Base-by-base conservation (phyloP, 176 grass and related monocot genomes). In the Oryza rufipogon region DNA sequence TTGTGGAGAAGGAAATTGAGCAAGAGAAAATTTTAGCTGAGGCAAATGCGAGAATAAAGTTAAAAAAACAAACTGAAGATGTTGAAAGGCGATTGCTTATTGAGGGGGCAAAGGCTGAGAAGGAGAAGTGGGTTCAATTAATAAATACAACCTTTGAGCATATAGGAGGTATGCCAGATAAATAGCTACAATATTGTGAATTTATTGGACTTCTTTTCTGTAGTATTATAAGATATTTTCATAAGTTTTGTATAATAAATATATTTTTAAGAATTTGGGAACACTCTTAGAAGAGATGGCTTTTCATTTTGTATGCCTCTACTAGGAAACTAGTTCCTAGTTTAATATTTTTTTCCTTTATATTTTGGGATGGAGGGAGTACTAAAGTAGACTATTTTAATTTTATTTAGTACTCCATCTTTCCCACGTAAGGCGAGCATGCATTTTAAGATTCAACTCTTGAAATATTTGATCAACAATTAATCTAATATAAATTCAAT, bases 91-190 rank as follows among this genome's bases (percentile, higher is more conserved):
- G 96, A 34, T 65, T 89, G 75, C 64, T 95, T 77, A 3, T 92
- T 11, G 88, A 95, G 28, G 33, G 68, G 66, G 84, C 82, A 78
- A 94, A 92, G 60, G 96, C 96, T 68, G 96, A 98, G 83, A 90
- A 71, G 78, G 96, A 98, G 65, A 98, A 98, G 78, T 98, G 96
- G 96, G 72, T 92, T 14, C 81, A 92, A 78, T 93, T 86, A 51
- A 95, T 98, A 81, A 95, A 98, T 90, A 92, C 93, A 66, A 98
- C 96, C 25, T 98, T 98, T 64, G 89, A 91, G 46, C 96, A 98
- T 87, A 91, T 98, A 83, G 93, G 96, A 98, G 96, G 96, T 98
- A 86, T 84, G 46, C 47, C 22, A 20, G 54, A 58, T 58, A 58
- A 19, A 58, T 58, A 20, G 19, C 8, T 58, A 51, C 77, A 71